Conservation (phyloP, 2,329 filamentous ascomycete species). For the Beauveria caledonica region DNA sequence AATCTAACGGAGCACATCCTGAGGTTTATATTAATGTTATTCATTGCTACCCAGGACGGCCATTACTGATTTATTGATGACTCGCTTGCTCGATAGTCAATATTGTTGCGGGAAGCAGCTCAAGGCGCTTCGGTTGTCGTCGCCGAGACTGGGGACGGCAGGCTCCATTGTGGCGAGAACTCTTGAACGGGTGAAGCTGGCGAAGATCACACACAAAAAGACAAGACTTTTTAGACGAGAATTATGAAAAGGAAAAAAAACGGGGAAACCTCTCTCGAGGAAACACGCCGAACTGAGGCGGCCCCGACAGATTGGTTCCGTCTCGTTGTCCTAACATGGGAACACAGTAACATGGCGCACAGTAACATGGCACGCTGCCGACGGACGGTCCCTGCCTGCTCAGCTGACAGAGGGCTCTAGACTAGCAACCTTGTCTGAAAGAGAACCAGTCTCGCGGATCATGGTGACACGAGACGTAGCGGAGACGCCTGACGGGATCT, state of each 20-base stretch:
- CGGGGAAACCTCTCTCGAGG: not conserved
- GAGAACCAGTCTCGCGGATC: not conserved
- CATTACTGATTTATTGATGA: not conserved
- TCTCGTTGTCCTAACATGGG: no score
- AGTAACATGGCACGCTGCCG: not conserved
- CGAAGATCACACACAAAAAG: not conserved
- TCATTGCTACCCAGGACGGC: not conserved
- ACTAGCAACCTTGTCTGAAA: not conserved
- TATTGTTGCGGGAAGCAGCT: not conserved
- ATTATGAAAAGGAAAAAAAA: not conserved
- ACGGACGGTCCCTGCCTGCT: not conserved
- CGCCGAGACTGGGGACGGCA: not conserved
- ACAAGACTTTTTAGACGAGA: not conserved
- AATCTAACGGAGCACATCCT: not conserved
- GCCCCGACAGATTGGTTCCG: no score
- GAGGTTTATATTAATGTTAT: not conserved
- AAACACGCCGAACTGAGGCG: not conserved
- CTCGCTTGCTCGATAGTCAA: not conserved
- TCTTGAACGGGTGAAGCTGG: not conserved
- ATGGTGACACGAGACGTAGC: not conserved
- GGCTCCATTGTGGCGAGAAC: not conserved
- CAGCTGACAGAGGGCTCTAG: not conserved
- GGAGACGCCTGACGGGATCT: not conserved
- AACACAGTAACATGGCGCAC: no score
- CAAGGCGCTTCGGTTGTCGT: not conserved